Percentiles rank a stretch among this genome's conserved stretches.
Evolutionary conservation across 805 yeast genomes (phyloP).

Genomic region (Ascoidea asiatica): DNA sequence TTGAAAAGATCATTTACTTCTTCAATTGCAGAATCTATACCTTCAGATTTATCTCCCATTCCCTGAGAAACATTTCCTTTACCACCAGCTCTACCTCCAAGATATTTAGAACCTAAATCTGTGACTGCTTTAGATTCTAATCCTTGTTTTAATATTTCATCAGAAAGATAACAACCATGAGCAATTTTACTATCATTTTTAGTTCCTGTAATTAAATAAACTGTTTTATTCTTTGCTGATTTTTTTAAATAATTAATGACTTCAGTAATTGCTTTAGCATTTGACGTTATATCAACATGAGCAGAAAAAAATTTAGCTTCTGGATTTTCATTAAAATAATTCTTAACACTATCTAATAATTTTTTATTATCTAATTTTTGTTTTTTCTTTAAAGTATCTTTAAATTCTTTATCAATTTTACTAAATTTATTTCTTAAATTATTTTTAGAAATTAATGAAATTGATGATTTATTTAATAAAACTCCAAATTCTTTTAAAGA

Average conservation of each 20-base stretch:
- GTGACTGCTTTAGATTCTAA: constrained; percentile 70
- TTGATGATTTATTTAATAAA: constrained; percentile 64
- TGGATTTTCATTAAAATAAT: constrained; percentile 43
- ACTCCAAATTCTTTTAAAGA: constrained; percentile 76
- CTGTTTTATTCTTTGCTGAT: constrained; percentile 57
- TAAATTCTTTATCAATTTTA: constrained; percentile 72
- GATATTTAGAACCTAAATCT: constrained; percentile 46
- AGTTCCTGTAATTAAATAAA: constrained; percentile 69
- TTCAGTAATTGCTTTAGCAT: constrained; percentile 90
- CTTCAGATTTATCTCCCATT: constrained; percentile 74
- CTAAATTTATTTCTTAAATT: constrained; percentile 60
- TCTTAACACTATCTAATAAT: constrained; percentile 64
- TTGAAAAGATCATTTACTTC: constrained; percentile 49
- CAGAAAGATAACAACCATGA: constrained; percentile 84
- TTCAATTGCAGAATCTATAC: constrained; percentile 59
- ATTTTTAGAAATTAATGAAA: constrained; percentile 72
- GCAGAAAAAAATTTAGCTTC: constrained; percentile 49
- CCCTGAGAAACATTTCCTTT: constrained; percentile 95
- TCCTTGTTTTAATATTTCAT: constrained; percentile 54
- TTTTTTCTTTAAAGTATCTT: constrained; percentile 76
- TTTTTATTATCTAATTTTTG: constrained; percentile 82
- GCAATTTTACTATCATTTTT: constrained; percentile 61
- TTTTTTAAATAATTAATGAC: constrained; percentile 77
- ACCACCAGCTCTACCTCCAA: constrained; percentile 99
- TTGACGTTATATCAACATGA: constrained; percentile 57